These are phyloP conservation scores for Sugiyamaella qingdaonensis DNA, from an alignment of 805 yeast genomes.

Conservation along the genomic window DNA sequence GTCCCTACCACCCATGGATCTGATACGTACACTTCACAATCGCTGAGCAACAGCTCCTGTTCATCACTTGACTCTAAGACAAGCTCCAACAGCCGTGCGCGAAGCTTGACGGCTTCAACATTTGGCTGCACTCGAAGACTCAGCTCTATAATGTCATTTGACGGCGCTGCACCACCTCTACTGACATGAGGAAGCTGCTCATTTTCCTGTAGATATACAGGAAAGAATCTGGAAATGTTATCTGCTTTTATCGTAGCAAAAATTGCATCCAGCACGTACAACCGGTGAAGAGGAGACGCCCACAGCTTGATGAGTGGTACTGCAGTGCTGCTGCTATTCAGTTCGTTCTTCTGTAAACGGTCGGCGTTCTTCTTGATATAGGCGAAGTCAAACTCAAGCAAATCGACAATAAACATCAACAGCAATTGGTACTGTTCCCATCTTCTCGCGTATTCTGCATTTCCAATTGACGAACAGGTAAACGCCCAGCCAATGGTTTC, in stretches of 20 bases:
- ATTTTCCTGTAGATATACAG: neutral
- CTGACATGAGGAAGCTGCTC: neutral
- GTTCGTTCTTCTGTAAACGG: neutral
- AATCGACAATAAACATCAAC: conserved; percentile 5
- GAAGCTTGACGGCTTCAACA: neutral
- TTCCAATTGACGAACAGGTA: conserved; percentile 11
- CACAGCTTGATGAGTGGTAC: conserved; percentile 4
- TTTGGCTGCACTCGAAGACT: neutral
- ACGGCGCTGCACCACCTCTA: neutral
- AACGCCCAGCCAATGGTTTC: conserved; percentile 17
- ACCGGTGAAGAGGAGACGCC: neutral
- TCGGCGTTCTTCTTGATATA: neutral
- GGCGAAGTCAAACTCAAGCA: conserved; percentile 7
- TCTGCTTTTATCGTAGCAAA: conserved; percentile 5
- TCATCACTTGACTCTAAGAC: neutral
- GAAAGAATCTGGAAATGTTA: neutral
- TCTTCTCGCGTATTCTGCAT: conserved; percentile 4
- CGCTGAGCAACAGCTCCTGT: neutral
- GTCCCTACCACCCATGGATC: conserved; percentile 2
- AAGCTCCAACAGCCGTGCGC: neutral
- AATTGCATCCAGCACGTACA: conserved; percentile 5
- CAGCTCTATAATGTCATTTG: neutral
- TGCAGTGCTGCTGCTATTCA: neutral
- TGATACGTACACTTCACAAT: conserved; percentile 1
- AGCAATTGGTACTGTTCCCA: conserved; percentile 14